phyloP scores from a whole-genome alignment of 106 monocot genomes.

The Dactylorhiza incarnata region DNA sequence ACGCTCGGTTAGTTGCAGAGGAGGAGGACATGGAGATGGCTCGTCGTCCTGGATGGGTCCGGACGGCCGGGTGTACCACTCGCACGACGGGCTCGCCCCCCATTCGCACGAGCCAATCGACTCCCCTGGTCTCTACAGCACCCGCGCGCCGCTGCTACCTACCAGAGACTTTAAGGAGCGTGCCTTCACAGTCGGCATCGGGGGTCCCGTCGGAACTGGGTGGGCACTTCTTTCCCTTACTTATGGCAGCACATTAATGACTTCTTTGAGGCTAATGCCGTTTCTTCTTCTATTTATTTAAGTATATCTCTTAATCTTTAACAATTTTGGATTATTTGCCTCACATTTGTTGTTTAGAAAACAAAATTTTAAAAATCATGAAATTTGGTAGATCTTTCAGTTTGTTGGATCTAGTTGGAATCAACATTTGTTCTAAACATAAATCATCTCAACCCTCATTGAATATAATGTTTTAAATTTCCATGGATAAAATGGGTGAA shows the following conservation, averaged over 20 bases:
- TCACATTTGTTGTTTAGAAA: neutral
- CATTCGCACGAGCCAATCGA: conserved; percentile 96
- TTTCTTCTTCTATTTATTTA: neutral
- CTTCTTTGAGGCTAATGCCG: neutral
- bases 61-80: conserved; percentile 83
- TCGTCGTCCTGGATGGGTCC: conserved; percentile 48
- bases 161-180: conserved; percentile 69
- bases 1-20: neutral
- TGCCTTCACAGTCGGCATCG: conserved; percentile 94
- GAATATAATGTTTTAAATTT: neutral
- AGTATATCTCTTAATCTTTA: neutral
- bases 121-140: conserved; percentile 70
- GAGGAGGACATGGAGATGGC: neutral
- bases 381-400: neutral
- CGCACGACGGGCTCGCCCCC: conserved; percentile 91
- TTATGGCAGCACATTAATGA: neutral
- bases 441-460: neutral
- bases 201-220: conserved; percentile 96
- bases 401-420: no score
- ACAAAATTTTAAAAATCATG: neutral
- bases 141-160: conserved; percentile 44
- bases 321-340: neutral
- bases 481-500: neutral
- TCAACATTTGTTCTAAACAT: neutral
- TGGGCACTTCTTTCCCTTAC: conserved; percentile 9